Evolutionary conservation across 2,329 filamentous ascomycete species (phyloP), one percentile per base, ranked within the genome.

Genomic region (Plectosphaerella cucumerina): DNA sequence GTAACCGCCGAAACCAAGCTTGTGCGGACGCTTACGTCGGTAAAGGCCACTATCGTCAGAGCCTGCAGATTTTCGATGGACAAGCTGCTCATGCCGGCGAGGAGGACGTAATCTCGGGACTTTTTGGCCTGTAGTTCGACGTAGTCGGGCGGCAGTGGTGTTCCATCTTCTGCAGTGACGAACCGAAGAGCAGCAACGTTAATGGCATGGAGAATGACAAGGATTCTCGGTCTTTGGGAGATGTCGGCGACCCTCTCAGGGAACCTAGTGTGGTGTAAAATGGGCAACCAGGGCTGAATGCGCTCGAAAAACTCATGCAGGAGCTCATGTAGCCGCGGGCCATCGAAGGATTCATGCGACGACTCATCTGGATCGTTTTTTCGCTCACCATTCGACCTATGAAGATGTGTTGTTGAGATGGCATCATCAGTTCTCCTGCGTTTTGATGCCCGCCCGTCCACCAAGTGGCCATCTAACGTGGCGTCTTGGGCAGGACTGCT

Each of bases 241-340:
- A 58, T 51, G 12, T 66, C 57, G 11, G 55, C 47, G 2, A 70
- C 48, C 2, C 60, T 56, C 17, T 50, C 50, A 1, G 62, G 57
- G 37, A 69, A 68, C 2, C 58, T 51, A 0, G 56, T 59, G 45
- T 65, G 59, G 46, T 70, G 68, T 6, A 71, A 47, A 12, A 72
- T 69, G 1, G 68, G 68, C 8, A 70, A 68, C 65, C 69, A 73
- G 8, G 70, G 70, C 35, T 73, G 70, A 5, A 72, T 62, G 17
- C 61, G 50, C 6, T 58, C 55, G 51, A 72, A 72, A 50, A 72
- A 69, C 6, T 44, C 50, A 4, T 21, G 61, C 55, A 15, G 62
- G 50, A 2, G 58, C 18, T 8, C 58, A 49, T 11, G 58, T 59
- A 12, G 61, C 43, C 5, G 51, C 31, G 4, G 49, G 48, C 1